phyloP scores from a whole-genome alignment of 768 basidiomycete genomes.

The Tricholoma sp. region DNA sequence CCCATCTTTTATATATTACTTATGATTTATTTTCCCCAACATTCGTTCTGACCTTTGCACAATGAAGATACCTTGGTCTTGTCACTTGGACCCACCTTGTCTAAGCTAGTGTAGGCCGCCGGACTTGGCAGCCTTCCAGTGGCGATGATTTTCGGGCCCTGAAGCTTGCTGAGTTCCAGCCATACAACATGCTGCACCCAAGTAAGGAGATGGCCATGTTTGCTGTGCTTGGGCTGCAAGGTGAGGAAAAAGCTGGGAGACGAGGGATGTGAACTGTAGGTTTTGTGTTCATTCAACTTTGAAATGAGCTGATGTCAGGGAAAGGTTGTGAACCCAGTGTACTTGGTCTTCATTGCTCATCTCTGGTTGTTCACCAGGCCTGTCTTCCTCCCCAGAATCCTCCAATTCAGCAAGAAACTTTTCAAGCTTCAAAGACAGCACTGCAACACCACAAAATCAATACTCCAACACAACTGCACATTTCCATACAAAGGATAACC shows the following conservation, averaged over 20 bases:
- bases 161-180: conserved; percentile 21
- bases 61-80: too few species aligned
- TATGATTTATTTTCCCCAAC: too few species aligned
- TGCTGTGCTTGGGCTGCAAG: neutral
- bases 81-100: too few species aligned
- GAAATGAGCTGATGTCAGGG: neutral
- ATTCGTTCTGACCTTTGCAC: too few species aligned
- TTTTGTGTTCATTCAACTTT: neutral
- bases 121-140: too few species aligned
- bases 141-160: conserved; percentile 26
- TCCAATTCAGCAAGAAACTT: conserved; percentile 44
- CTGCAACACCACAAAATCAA: conserved; percentile 10
- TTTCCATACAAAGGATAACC: neutral
- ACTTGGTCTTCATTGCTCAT: conserved; percentile 23
- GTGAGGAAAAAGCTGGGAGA: neutral
- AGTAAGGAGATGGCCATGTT: too few species aligned
- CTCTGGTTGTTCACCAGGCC: conserved; percentile 32
- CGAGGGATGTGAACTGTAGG: neutral
- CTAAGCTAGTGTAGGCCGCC: too few species aligned
- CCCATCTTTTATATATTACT: too few species aligned
- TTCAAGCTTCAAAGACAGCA: conserved; percentile 59
- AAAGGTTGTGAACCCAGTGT: conserved; percentile 25
- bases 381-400: conserved; percentile 35
- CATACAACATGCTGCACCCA: too few species aligned
- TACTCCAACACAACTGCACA: neutral